A percentile compares a stretch with the other conserved stretches of the same genome.
phyloP scores from a whole-genome alignment of 2,329 filamentous ascomycete genomes.

The Cordyceps farinosa region DNA sequence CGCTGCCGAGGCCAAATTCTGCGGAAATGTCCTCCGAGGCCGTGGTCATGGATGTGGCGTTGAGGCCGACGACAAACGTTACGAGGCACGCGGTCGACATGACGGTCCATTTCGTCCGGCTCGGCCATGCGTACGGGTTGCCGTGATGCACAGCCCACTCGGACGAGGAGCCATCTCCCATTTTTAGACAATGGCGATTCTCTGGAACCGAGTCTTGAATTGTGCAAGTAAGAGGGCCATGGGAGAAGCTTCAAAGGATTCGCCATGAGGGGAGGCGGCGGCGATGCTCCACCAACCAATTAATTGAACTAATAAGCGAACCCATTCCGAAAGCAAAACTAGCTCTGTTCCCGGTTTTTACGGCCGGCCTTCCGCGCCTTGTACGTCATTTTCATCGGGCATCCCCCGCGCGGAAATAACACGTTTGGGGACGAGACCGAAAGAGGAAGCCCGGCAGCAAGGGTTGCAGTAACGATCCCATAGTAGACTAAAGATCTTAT shows the following conservation, averaged over 20 bases:
- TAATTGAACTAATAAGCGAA: not conserved
- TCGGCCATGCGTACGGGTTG: slow-evolving; percentile 18
- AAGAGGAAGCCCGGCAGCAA: not conserved
- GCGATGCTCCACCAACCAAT: not conserved
- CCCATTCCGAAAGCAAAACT: not conserved
- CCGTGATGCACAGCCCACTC: slow-evolving; percentile 13
- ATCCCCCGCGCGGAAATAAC: not conserved
- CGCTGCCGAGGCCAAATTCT: slow-evolving; percentile 14
- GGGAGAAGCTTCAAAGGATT: no score
- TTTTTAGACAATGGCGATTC: not conserved
- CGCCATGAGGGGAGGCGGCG: no score
- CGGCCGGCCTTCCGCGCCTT: not conserved
- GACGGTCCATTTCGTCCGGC: slow-evolving; percentile 17
- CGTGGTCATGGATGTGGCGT: slow-evolving; percentile 19
- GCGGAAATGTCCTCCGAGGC: slow-evolving; percentile 10
- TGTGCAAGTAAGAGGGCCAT: not conserved
- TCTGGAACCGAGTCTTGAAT: no score
- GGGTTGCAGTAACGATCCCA: not conserved
- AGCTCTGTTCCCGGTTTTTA: no score
- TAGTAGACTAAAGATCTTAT: no score
- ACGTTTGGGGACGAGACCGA: not conserved
- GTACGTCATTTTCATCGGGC: not conserved
- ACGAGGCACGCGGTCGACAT: slow-evolving; percentile 12
- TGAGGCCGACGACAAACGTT: slow-evolving; percentile 19
- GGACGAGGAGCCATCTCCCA: not conserved